Evolutionary conservation across 306 rosid species (phyloP).

Genomic region (Albizia julibrissin): DNA sequence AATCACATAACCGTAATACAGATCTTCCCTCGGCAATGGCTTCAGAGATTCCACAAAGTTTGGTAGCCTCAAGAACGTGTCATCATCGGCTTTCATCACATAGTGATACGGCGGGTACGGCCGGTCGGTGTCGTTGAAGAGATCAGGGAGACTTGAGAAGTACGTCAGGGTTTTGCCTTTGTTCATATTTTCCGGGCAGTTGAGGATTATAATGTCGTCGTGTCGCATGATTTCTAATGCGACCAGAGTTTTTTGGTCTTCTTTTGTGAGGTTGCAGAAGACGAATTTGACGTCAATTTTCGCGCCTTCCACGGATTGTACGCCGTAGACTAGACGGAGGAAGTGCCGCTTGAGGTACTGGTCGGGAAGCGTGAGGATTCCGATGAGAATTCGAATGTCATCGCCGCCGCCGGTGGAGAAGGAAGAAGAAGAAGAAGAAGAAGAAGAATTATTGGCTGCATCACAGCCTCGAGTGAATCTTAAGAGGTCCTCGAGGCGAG

Average conservation of each 20-base stretch:
- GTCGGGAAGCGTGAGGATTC: constrained; percentile 87
- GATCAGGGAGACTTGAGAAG: constrained; percentile 73
- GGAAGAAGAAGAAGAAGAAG: constrained; percentile 14
- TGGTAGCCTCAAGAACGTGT: constrained; percentile 63
- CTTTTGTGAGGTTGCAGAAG: constrained; percentile 90
- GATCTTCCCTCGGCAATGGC: constrained; percentile 72
- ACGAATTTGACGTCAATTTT: constrained; percentile 83
- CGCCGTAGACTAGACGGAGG: constrained; percentile 84
- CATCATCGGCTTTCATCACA: constrained; percentile 90
- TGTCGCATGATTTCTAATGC: constrained; percentile 80
- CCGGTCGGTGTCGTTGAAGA: constrained; percentile 47
- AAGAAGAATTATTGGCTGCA: constrained; percentile 26
- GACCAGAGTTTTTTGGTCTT: constrained; percentile 70
- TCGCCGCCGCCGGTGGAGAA: not conserved
- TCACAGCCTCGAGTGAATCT: constrained; percentile 47
- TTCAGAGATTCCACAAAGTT: constrained; percentile 61
- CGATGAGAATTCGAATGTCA: constrained; percentile 70
- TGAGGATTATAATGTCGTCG: constrained; percentile 80
- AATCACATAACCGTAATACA: constrained; percentile 89
- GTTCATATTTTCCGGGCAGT: constrained; percentile 95
- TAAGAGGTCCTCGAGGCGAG: constrained; percentile 47
- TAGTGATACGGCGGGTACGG: constrained; percentile 81
- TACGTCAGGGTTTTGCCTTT: constrained; percentile 81
- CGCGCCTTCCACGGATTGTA: constrained; percentile 52
- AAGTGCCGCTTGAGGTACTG: constrained; percentile 92